phyloP scores from a whole-genome alignment of 2,329 filamentous ascomycete genomes.

The Gaeumannomyces tritici region DNA sequence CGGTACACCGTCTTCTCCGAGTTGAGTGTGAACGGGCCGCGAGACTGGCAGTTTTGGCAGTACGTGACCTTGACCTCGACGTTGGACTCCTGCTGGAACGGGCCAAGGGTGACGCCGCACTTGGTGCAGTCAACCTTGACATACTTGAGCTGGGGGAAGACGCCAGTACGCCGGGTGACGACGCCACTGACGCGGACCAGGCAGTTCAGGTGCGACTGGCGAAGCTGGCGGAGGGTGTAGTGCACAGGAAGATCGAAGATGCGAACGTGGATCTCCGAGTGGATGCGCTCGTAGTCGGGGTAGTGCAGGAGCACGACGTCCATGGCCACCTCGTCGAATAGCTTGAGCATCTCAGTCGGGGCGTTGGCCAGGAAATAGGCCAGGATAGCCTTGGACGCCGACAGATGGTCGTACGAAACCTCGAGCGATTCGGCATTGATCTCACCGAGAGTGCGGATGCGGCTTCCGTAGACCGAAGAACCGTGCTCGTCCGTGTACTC shows the following conservation, averaged over 20 bases:
- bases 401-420: conserved; percentile 89
- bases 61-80: conserved; percentile 93
- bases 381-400: conserved; percentile 81
- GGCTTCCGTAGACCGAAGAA: conserved; percentile 87
- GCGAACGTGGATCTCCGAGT: conserved; percentile 94
- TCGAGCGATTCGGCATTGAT: conserved; percentile 94
- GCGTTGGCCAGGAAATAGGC: conserved; percentile 96
- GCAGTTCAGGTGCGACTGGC: conserved; percentile 93
- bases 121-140: conserved; percentile 97
- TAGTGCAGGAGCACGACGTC: conserved; percentile 94
- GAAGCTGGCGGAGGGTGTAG: conserved; percentile 89
- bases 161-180: conserved; percentile 85
- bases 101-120: conserved; percentile 83
- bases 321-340: conserved; percentile 95
- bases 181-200: conserved; percentile 90
- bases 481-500: conserved; percentile 88
- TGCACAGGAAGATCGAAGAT: conserved; percentile 91
- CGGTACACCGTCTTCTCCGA: conserved; percentile 97
- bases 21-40: conserved; percentile 90
- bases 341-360: conserved; percentile 86
- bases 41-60: conserved; percentile 93
- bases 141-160: conserved; percentile 97
- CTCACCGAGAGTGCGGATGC: conserved; percentile 91
- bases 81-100: conserved; percentile 95
- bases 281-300: conserved; percentile 94